Conservation (phyloP, 805 yeast species). For the Candida takata region DNA sequence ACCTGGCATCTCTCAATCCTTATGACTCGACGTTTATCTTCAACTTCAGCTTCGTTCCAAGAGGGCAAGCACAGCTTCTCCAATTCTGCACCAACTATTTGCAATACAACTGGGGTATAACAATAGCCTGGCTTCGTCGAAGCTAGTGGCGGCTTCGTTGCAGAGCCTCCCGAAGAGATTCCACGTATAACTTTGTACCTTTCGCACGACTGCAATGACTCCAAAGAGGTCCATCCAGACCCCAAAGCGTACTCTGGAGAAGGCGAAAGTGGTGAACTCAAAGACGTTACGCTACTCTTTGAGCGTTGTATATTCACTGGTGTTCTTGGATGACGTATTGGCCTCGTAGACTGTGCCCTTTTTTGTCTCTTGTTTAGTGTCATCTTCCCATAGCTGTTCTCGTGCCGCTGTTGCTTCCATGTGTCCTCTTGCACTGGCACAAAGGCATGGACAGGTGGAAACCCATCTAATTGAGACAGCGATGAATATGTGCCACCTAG, state of each 20-base stretch:
- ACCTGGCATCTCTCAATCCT: slow-evolving; percentile 49
- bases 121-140: slow-evolving; percentile 23
- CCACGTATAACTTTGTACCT: slow-evolving; percentile 46
- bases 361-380: no score
- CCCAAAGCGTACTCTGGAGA: no score
- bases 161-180: slow-evolving; percentile 49
- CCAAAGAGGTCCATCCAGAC: not conserved
- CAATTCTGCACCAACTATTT: slow-evolving; percentile 37
- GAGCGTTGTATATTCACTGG: not conserved
- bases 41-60: slow-evolving; percentile 41
- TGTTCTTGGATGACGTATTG: no score
- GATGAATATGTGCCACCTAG: no score
- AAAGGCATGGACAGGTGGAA: slow-evolving; percentile 19
- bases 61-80: slow-evolving; percentile 43
- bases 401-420: no score
- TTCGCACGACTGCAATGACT: not conserved
- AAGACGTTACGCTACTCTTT: not conserved
- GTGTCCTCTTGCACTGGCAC: no score
- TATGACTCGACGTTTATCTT: slow-evolving; percentile 49
- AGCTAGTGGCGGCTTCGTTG: slow-evolving; percentile 46
- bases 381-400: no score
- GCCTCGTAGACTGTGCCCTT: no score
- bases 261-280: no score
- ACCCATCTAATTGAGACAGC: slow-evolving; percentile 10
- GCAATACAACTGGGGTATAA: slow-evolving; percentile 41